Evolutionary conservation across 306 rosid species (phyloP).

Genomic region (Trifolium pratense): DNA sequence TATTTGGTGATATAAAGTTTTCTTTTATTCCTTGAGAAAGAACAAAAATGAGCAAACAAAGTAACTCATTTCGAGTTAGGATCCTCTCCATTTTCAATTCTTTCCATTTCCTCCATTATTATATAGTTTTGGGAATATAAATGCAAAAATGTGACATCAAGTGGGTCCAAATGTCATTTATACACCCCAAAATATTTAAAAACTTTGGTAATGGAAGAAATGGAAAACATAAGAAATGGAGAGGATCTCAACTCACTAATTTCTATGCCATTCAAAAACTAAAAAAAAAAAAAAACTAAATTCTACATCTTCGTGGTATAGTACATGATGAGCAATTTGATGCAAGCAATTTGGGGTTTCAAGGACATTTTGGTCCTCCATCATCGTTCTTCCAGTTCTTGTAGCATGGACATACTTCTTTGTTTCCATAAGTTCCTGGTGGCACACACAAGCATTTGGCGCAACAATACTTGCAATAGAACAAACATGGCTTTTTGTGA

Average conservation of each 20-base stretch:
- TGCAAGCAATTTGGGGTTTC: neutral
- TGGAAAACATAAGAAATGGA: too few relatives aligned
- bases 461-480: slow-evolving; percentile 70
- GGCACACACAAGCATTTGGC: slow-evolving; percentile 73
- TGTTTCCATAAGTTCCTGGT: slow-evolving; percentile 78
- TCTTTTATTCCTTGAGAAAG: neutral
- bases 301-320: neutral
- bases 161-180: too few relatives aligned
- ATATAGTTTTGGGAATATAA: too few relatives aligned
- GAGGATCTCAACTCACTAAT: too few relatives aligned
- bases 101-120: too few relatives aligned
- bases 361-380: slow-evolving; percentile 84
- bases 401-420: slow-evolving; percentile 72
- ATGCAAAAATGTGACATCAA: too few relatives aligned
- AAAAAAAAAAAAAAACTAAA: neutral
- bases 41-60: neutral
- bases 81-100: too few relatives aligned
- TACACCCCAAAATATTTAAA: too few relatives aligned
- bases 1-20: neutral
- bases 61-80: too few relatives aligned
- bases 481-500: slow-evolving; percentile 70
- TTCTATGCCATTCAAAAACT: too few relatives aligned
- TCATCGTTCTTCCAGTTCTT: slow-evolving; percentile 70
- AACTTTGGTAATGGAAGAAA: too few relatives aligned
- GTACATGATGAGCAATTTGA: neutral